Percentiles rank a stretch among this genome's conserved stretches.
These are phyloP conservation scores for Lizonia empirigonia DNA, from an alignment of 2,329 filamentous ascomycete species.

Conservation along the genomic window DNA sequence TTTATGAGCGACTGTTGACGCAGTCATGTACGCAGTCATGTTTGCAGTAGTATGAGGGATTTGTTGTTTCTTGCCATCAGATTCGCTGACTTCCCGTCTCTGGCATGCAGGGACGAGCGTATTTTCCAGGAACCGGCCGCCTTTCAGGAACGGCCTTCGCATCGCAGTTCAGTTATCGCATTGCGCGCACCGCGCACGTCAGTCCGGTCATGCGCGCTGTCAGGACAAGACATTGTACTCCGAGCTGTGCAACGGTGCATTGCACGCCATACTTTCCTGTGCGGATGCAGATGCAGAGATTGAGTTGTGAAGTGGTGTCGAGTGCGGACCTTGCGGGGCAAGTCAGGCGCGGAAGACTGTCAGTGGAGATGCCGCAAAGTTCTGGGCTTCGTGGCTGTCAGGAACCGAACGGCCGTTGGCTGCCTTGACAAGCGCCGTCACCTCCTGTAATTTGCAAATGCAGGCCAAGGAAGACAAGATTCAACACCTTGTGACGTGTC, in stretches of 20 bases:
- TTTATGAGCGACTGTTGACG: constrained; percentile 6
- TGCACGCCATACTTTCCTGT: constrained; percentile 5
- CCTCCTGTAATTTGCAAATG: constrained; percentile 19
- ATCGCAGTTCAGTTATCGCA: constrained; percentile 7
- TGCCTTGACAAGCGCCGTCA: constrained; percentile 17
- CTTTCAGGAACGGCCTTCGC: constrained; percentile 5
- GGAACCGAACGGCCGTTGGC: constrained; percentile 15
- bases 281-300: constrained; percentile 8
- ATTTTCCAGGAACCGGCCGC: constrained; percentile 7
- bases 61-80: constrained; percentile 4
- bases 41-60: constrained; percentile 16
- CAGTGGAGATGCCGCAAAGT: constrained; percentile 13
- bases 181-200: constrained; percentile 3
- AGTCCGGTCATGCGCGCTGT: constrained; percentile 8
- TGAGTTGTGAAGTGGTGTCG: constrained; percentile 12
- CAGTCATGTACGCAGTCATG: constrained; percentile 14
- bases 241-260: constrained; percentile 11
- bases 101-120: constrained; percentile 14
- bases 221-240: constrained; percentile 9
- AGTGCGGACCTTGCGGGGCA: constrained; percentile 13
- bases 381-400: background rate
- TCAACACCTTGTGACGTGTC: constrained; percentile 6
- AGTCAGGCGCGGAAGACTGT: constrained; percentile 8
- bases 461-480: constrained; percentile 15
- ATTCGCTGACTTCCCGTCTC: constrained; percentile 7